Conservation (phyloP, 768 basidiomycete species). For the Boletus vinaceobasis region DNA sequence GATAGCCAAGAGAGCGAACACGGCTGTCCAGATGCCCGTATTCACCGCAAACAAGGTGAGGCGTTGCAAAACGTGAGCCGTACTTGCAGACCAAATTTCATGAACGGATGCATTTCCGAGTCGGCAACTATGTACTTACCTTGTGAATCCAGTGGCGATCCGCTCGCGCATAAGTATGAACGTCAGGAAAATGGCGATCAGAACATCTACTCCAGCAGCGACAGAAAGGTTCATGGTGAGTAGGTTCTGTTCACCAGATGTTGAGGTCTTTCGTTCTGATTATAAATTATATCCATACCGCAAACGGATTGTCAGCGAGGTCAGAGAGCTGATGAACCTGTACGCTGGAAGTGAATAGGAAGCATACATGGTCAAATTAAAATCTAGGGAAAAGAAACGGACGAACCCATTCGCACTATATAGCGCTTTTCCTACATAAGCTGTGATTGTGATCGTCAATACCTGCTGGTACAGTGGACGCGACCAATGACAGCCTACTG, state of each 20-base stretch:
- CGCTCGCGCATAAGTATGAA: slow-evolving; percentile 6
- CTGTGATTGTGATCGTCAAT: background rate
- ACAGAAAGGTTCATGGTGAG: background rate
- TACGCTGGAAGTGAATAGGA: background rate
- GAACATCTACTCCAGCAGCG: too few species aligned
- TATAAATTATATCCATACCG: background rate
- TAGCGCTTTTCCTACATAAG: background rate
- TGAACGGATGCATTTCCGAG: background rate
- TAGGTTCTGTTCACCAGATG: background rate
- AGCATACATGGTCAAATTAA: background rate
- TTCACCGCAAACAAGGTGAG: too few species aligned
- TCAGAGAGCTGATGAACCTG: background rate
- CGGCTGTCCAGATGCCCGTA: too few species aligned
- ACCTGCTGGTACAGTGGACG: background rate
- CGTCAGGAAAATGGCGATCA: too few species aligned
- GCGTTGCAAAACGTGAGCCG: too few species aligned
- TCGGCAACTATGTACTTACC: background rate
- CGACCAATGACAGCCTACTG: too few species aligned
- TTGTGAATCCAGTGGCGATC: background rate
- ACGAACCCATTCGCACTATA: too few species aligned
- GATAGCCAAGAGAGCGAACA: too few species aligned
- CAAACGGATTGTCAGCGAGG: background rate
- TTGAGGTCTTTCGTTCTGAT: background rate
- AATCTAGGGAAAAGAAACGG: background rate
- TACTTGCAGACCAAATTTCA: too few species aligned